These are phyloP conservation scores for Cercophora sp. DNA, from an alignment of 495 filamentous ascomycete species.

Conservation along the genomic window DNA sequence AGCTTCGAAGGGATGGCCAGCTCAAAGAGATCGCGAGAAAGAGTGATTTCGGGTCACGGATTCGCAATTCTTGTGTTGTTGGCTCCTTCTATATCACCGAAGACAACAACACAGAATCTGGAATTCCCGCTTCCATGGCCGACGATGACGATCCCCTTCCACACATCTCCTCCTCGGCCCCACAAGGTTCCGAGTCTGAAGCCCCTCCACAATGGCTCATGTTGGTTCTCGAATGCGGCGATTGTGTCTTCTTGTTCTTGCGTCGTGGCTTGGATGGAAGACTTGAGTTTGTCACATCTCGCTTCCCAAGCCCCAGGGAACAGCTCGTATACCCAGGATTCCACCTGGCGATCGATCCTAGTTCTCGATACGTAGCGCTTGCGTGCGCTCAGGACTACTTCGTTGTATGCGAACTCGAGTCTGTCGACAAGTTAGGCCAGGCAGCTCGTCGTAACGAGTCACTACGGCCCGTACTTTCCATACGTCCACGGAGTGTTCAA, in stretches of 20 bases:
- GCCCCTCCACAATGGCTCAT: conserved; percentile 75
- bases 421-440: conserved; percentile 41
- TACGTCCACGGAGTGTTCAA: conserved; percentile 56
- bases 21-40: conserved; percentile 69
- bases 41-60: conserved; percentile 67
- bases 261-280: conserved; percentile 35
- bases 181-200: neutral
- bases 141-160: conserved; percentile 28
- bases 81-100: conserved; percentile 33
- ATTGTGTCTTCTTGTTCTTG: conserved; percentile 70
- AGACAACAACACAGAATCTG: conserved; percentile 11
- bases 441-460: conserved; percentile 31
- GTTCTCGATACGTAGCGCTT: conserved; percentile 46
- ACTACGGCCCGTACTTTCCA: conserved; percentile 42
- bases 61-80: conserved; percentile 61
- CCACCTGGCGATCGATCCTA: conserved; percentile 79
- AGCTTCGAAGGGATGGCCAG: conserved; percentile 56
- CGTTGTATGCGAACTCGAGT: conserved; percentile 58
- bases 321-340: conserved; percentile 53
- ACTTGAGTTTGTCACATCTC: conserved; percentile 56
- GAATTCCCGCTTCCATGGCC: conserved; percentile 20
- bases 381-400: conserved; percentile 42
- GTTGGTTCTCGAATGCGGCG: conserved; percentile 63
- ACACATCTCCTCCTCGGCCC: conserved; percentile 4
- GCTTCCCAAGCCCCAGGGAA: conserved; percentile 55